phyloP scores from a whole-genome alignment of 2,329 filamentous ascomycete genomes.

The Penicillium sp. region DNA sequence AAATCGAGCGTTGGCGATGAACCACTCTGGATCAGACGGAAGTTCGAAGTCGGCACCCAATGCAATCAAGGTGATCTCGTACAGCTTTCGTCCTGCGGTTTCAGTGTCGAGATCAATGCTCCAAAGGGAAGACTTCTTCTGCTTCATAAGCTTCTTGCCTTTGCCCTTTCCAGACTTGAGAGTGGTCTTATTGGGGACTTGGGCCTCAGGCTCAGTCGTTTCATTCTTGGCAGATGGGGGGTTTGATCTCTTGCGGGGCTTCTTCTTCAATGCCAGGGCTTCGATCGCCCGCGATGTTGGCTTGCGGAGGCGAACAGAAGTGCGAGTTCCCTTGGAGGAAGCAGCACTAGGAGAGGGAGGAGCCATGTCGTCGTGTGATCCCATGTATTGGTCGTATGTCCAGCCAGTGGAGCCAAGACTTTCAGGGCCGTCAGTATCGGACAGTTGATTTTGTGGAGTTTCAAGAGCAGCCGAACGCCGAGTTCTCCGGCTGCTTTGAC shows the following conservation, averaged over 20 bases:
- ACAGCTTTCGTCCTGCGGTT: slow-evolving; percentile 9
- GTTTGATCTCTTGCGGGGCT: slow-evolving; percentile 9
- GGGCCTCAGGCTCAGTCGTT: not conserved
- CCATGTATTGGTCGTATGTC: slow-evolving; percentile 17
- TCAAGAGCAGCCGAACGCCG: slow-evolving; percentile 14
- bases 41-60: slow-evolving; percentile 10
- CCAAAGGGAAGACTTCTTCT: not conserved
- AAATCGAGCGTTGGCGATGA: not conserved
- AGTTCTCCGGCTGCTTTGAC: slow-evolving; percentile 14
- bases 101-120: slow-evolving; percentile 8
- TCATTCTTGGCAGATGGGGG: not conserved
- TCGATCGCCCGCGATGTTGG: slow-evolving; percentile 33
- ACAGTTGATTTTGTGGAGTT: slow-evolving; percentile 7
- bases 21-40: slow-evolving; percentile 8
- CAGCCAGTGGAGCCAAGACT: slow-evolving; percentile 11
- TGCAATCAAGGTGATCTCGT: slow-evolving; percentile 7
- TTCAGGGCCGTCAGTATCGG: slow-evolving; percentile 16
- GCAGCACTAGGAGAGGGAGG: slow-evolving; percentile 16
- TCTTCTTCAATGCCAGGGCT: slow-evolving; percentile 18
- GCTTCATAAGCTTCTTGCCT: not conserved
- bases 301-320: slow-evolving; percentile 30
- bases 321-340: slow-evolving; percentile 20
- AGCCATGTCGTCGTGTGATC: slow-evolving; percentile 8
- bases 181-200: not conserved
- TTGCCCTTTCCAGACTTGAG: not conserved